Percentiles rank a stretch among this genome's conserved stretches.
phyloP scores from a whole-genome alignment of 495 filamentous ascomycete genomes.

The Barbatosphaeria neglecta region DNA sequence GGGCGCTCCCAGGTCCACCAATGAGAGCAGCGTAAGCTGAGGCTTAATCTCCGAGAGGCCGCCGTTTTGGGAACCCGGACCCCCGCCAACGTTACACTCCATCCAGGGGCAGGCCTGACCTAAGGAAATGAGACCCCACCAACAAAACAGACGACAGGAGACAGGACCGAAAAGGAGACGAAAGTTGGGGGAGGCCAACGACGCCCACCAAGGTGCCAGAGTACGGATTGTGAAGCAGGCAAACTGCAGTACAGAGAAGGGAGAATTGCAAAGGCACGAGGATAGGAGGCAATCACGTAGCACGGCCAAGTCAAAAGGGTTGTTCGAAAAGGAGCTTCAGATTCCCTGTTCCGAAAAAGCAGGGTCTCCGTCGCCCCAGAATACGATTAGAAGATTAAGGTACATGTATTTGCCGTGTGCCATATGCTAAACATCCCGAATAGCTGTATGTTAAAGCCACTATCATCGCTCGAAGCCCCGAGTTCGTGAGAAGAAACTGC shows the following conservation, averaged over 20 bases:
- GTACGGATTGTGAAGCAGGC: background rate
- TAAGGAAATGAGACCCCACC: no score
- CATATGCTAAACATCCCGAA: conserved; percentile 10
- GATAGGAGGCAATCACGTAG: no score
- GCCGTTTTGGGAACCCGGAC: background rate
- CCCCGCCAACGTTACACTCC: no score
- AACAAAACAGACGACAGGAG: no score
- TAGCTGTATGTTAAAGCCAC: background rate
- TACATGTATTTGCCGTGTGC: conserved; percentile 25
- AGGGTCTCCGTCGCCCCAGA: conserved; percentile 10
- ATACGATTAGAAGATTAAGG: conserved; percentile 36
- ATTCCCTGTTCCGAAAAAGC: background rate
- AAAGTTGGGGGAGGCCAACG: background rate
- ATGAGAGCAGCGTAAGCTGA: background rate
- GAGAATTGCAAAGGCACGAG: background rate
- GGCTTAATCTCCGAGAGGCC: background rate
- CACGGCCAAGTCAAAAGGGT: conserved; percentile 4
- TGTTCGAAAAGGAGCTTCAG: conserved; percentile 8
- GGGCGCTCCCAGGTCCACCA: no score
- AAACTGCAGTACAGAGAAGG: no score
- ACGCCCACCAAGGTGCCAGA: background rate
- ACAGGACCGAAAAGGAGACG: no score
- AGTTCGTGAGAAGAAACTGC: conserved; percentile 6
- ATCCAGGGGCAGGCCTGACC: no score
- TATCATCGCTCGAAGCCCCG: conserved; percentile 1